Base-by-base conservation (phyloP, 2,329 filamentous ascomycete species). In the Fusarium sp. region DNA sequence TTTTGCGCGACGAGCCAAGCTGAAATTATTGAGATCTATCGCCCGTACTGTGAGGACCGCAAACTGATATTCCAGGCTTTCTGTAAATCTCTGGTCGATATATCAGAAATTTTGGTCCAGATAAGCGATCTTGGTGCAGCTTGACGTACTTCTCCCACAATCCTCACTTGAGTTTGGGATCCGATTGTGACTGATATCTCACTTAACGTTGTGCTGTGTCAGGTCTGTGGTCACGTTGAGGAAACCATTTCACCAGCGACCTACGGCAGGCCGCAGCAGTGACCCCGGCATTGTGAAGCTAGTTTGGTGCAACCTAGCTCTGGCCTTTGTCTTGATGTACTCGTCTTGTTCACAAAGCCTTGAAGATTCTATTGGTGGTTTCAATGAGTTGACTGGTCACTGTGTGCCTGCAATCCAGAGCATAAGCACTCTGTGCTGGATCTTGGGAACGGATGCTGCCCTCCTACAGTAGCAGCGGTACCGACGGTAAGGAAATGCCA, bases 191-290 rank as follows among this genome's bases (percentile, higher is more conserved):
- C 25, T 52, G 48, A 60, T 45, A 71, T 65, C 44, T 65, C 61
- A 70, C 48, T 65, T 54, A 45, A 42, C 24, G 51, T 52, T 63
- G 65, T 54, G 69, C 58, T 60, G 62, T 64, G 40, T 53, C 46
- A 48, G 41, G 47, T 42, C 32, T 63, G 57, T 44, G 37, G 53
- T 55, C 45, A 37, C 48, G 22, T 41, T 62, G 52, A 54, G 44
- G 58, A 54, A 61, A 34, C 40, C 47, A 53, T 29, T 34, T 54
- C 52, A 56, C 52, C 42, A 49, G 45, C 40, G 46, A 24, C 57
- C 40, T 57, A 53, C 64, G 56, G 60, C 37, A 69, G 44, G 42
- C 61, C 41, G 64, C 67, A 67, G 61, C 37, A 69, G 57, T 57
- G 58, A 49, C 53, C 58, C 48, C 52, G 14, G 42, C 42, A 61